Conservation (phyloP, 306 rosid species). For the Cicer yamashitae region DNA sequence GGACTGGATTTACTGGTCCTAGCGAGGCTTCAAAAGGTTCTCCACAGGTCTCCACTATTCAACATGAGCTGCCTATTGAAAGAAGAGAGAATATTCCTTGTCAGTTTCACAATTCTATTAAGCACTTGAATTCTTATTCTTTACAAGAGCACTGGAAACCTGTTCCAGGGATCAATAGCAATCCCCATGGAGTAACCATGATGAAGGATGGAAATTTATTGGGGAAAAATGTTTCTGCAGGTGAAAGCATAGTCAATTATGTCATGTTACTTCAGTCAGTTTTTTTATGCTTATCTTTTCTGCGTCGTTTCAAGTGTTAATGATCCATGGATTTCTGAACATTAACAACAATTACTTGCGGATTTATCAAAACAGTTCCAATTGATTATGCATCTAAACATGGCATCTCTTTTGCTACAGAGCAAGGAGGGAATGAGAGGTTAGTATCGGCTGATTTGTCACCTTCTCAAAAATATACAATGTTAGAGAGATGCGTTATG, state of each 20-base stretch:
- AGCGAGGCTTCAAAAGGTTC: conserved; percentile 69
- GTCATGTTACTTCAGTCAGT: conserved; percentile 24
- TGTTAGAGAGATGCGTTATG: conserved; percentile 91
- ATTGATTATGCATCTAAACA: conserved; percentile 46
- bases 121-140: conserved; percentile 59
- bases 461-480: conserved; percentile 72
- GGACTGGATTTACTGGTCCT: conserved; percentile 68
- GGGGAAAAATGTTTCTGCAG: conserved; percentile 63
- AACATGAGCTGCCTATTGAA: conserved; percentile 65
- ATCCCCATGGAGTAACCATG: conserved; percentile 55
- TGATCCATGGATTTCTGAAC: conserved; percentile 45
- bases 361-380: conserved; percentile 42
- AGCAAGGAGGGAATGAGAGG: conserved; percentile 61
- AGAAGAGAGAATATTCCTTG: conserved; percentile 63
- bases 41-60: conserved; percentile 61
- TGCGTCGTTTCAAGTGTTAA: conserved; percentile 44
- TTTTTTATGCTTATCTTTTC: conserved; percentile 25
- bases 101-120: conserved; percentile 61
- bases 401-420: conserved; percentile 52
- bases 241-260: conserved; percentile 52
- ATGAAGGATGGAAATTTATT: conserved; percentile 61
- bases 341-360: conserved; percentile 40
- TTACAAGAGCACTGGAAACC: conserved; percentile 83
- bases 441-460: conserved; percentile 56
- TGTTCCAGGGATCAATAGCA: conserved; percentile 62